Evolutionary conservation across 306 rosid genomes (phyloP).

Genomic region (Lablab purpureus): DNA sequence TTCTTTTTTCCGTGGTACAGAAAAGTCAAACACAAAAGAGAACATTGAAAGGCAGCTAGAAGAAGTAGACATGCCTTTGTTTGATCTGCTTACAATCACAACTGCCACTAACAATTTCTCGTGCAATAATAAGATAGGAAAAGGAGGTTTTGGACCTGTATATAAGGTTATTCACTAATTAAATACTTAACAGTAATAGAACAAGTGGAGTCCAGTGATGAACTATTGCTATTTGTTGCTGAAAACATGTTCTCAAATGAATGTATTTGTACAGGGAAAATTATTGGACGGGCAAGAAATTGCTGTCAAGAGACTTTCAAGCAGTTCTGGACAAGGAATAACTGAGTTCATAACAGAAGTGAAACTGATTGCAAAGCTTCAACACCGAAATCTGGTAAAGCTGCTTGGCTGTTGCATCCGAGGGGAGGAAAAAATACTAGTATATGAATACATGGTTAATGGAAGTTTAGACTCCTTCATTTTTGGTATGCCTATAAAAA

Average conservation of each 20-base stretch:
- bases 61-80: constrained; percentile 2
- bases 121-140: neutral
- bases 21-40: neutral
- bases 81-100: neutral
- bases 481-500: no score
- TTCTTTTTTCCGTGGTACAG: neutral
- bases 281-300: no score
- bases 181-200: neutral
- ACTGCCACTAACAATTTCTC: neutral
- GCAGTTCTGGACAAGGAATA: no score
- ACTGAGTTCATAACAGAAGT: no score
- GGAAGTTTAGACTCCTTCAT: no score
- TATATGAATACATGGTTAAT: no score
- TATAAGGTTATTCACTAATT: neutral
- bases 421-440: neutral
- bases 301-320: no score
- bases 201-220: neutral
- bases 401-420: constrained; percentile 20
- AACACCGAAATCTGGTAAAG: constrained; percentile 24
- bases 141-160: no score
- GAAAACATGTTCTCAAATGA: neutral
- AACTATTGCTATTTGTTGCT: neutral
- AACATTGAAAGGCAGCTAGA: neutral
- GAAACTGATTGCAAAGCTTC: constrained; percentile 37
- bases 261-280: no score